Evolutionary conservation across 1,284 basidiomycete genomes (phyloP), one percentile per base, ranked within the genome.

Genomic region (Athelia psychrophila): DNA sequence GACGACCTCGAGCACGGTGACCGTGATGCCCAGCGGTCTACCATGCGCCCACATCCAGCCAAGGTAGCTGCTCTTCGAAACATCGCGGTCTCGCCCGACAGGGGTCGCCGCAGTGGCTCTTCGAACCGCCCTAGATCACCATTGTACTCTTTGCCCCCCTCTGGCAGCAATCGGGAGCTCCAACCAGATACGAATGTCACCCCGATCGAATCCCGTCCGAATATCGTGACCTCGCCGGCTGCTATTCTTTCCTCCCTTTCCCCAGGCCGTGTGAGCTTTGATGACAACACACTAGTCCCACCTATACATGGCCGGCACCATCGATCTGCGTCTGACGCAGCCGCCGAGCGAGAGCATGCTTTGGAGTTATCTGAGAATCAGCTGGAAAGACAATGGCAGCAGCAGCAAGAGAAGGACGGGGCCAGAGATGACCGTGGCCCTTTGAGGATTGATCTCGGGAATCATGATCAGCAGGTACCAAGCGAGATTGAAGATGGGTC

Each of bases 1-100:
- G 81, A 83, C 55, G 86, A 88, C 60, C 66, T 82, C 49, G 84
- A 88, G 49, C 78, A 80, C 62, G 71, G 70, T 47, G 83, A 80
- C 48, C 71, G 71, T 56, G 79, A 81, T 53, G 70, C 65, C 30
- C 67, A 76, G 51, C 73, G 79, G 48, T 68, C 71, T 22, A 70
- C 71, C 22, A 59, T 73, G 16, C 78, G 78, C 5, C 71, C 76
- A 30, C 67, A 64, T 47, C 66, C 71, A 48, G 64, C 67, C 2
- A 73, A 66, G 48, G 58, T 51, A 40, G 24, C 9, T 61, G 54
- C 50, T 36, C 20, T 62, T 50, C 69, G 55, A 62, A 59, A 42
- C 20, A 9, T 56, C 56, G 57, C 66, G 27, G 49, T 62, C 47
- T 63, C 63, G 48, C 67, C 67, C 51, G 60, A 25, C 49, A 54